phyloP scores from a whole-genome alignment of 2,329 filamentous ascomycete species.

The Colletotrichum brevisporum region DNA sequence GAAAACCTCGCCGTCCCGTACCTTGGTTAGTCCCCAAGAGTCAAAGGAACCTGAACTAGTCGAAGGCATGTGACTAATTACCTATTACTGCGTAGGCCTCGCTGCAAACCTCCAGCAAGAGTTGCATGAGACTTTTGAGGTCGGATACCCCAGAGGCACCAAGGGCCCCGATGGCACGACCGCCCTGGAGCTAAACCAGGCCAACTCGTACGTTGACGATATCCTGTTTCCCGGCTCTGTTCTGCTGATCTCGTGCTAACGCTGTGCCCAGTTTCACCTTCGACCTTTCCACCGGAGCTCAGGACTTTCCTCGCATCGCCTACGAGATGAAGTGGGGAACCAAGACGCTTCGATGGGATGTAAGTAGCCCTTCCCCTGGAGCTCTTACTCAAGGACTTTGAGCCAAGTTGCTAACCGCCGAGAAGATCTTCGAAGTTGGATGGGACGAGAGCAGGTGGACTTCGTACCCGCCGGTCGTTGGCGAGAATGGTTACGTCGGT shows the following conservation, averaged over 20 bases:
- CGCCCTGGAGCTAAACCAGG: not conserved
- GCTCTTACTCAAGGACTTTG: not conserved
- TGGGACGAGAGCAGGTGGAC: slow-evolving; percentile 57
- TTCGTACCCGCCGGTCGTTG: slow-evolving; percentile 55
- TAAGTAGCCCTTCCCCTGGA: not conserved
- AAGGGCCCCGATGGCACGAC: slow-evolving; percentile 6
- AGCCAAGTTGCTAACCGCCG: not conserved
- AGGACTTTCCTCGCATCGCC: slow-evolving; percentile 46
- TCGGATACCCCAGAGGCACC: slow-evolving; percentile 24
- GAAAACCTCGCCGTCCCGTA: slow-evolving; percentile 53
- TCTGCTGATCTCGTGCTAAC: not conserved
- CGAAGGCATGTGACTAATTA: not conserved
- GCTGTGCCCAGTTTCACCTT: slow-evolving; percentile 44
- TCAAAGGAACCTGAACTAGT: not conserved
- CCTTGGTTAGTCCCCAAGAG: slow-evolving; percentile 16
- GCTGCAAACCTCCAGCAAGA: slow-evolving; percentile 27
- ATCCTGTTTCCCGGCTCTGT: not conserved
- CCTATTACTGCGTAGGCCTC: slow-evolving; percentile 29
- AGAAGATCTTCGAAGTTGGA: slow-evolving; percentile 53
- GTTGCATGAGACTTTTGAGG: slow-evolving; percentile 27
- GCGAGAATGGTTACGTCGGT: slow-evolving; percentile 57
- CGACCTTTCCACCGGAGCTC: slow-evolving; percentile 41
- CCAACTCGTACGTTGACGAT: not conserved
- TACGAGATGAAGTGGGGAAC: slow-evolving; percentile 42
- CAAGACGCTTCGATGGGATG: slow-evolving; percentile 47